These are phyloP conservation scores for Hydrangea macrophylla DNA, from an alignment of 148 eudicot genomes.

Conservation along the genomic window DNA sequence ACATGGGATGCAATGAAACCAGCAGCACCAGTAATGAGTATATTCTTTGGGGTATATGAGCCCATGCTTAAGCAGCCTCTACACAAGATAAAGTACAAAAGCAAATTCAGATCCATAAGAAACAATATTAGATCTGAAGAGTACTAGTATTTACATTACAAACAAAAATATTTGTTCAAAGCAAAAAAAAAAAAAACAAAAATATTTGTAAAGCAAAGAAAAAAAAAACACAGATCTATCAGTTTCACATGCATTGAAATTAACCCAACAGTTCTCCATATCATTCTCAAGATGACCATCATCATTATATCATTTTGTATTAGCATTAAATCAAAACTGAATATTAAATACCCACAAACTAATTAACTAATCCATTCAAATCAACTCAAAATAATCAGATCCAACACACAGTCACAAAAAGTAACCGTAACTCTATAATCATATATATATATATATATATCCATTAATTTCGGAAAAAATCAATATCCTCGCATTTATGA, in stretches of 20 bases:
- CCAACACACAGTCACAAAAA: not conserved
- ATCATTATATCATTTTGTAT: not conserved
- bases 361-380: not conserved
- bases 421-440: not conserved
- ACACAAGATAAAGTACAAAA: conserved; percentile 14
- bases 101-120: conserved; percentile 6
- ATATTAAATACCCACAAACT: not conserved
- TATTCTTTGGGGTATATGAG: conserved; percentile 48
- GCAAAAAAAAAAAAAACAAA: not conserved
- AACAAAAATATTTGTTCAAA: not conserved
- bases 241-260: not conserved
- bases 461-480: not conserved
- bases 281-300: conserved; percentile 1
- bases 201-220: not conserved
- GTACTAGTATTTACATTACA: not conserved
- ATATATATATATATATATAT: no score
- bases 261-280: not conserved
- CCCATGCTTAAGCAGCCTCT: conserved; percentile 30
- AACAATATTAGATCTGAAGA: not conserved
- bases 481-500: no score
- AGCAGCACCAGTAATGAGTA: conserved; percentile 66
- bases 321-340: not conserved
- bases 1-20: conserved; percentile 69
- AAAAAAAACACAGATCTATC: not conserved
- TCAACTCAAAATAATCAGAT: conserved; percentile 3